Evolutionary conservation across 805 yeast genomes (phyloP), one percentile per base, ranked within the genome.

Genomic region (Lipomyces mesembrius): DNA sequence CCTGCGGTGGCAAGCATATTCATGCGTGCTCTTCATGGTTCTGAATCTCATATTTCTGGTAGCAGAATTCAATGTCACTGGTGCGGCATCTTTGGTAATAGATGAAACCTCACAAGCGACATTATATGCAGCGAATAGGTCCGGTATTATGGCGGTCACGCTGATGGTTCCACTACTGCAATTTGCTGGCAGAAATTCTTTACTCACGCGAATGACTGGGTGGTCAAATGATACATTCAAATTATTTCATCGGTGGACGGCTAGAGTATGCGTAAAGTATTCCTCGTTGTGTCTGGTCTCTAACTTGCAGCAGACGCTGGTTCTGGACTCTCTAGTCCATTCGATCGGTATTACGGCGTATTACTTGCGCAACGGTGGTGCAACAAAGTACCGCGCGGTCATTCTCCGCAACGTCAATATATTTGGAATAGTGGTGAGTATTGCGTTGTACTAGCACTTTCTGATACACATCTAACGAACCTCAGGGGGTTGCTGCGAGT

Each of bases 181-280:
- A 63, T 88, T 90, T 76, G 90, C 92, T 2, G 89, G 89, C 37
- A 80, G 95, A 72, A 90, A 90, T 75, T 90, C 89, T 73, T 85
- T 90, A n/a, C 80, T 90, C 73, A 83, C 84, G 67, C 79, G 79
- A 74, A 62, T 88, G 3, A 83, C 92, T 1, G 91, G 93, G 1
- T 82, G 90, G 80, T 76, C 86, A 0, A 87, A 84, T 71, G 78
- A 87, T 17, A 82, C 88, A 1, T 89, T 90, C 78, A 81, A 85
- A 72, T 77, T 81, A 29, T 84, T 84, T 73, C 97, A 91, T 77
- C 85, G 83, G 74, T 86, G 90, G 88, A 77, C 81, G 59, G 88
- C 89, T 0, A 79, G 88, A 68, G 79, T 83, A 0, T 77, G 83
- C 72, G 81, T n/a, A 67, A 14, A 1, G 12, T 27, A 53, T 5